A percentile compares a stretch with the other conserved stretches of the same genome.
These are phyloP conservation scores for Physcomitrium patens DNA, from an alignment of 225 moss, liverwort and hornwort genomes.

Conservation along the genomic window DNA sequence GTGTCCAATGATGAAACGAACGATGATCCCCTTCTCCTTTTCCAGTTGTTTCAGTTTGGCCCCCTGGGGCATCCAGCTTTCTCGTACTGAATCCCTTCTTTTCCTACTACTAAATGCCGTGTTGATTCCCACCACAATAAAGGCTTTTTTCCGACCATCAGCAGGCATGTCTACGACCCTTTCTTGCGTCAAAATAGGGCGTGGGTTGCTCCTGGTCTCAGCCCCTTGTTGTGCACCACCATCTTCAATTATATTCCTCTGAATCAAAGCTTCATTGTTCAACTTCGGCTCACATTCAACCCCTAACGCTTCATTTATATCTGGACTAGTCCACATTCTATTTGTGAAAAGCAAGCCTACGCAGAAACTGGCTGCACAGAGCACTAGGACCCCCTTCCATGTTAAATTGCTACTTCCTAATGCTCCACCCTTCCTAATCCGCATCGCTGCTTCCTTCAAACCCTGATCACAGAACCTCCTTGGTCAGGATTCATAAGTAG, in stretches of 20 bases:
- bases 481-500: no score
- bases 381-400: slow-evolving; percentile 63
- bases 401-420: slow-evolving; percentile 40
- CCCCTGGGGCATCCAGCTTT: slow-evolving; percentile 80
- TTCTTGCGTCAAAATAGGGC: slow-evolving; percentile 34
- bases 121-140: slow-evolving; percentile 70
- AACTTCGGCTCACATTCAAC: slow-evolving; percentile 55
- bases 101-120: slow-evolving; percentile 77
- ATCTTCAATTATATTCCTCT: slow-evolving; percentile 46
- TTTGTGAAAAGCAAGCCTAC: slow-evolving; percentile 60
- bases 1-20: slow-evolving; percentile 74
- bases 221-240: slow-evolving; percentile 48
- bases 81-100: slow-evolving; percentile 66
- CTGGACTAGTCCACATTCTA: slow-evolving; percentile 63
- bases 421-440: slow-evolving; percentile 21
- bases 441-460: slow-evolving; percentile 20
- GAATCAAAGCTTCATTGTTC: slow-evolving; percentile 30
- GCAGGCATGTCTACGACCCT: slow-evolving; percentile 35
- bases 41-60: slow-evolving; percentile 62
- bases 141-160: slow-evolving; percentile 64
- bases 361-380: slow-evolving; percentile 68
- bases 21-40: slow-evolving; percentile 64
- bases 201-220: slow-evolving; percentile 39
- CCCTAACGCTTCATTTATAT: slow-evolving; percentile 33
- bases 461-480: not conserved